Percentiles rank a stretch among this genome's conserved stretches.
These are phyloP conservation scores for Fusarium floridanum DNA, from an alignment of 2,329 filamentous ascomycete species.

Conservation along the genomic window DNA sequence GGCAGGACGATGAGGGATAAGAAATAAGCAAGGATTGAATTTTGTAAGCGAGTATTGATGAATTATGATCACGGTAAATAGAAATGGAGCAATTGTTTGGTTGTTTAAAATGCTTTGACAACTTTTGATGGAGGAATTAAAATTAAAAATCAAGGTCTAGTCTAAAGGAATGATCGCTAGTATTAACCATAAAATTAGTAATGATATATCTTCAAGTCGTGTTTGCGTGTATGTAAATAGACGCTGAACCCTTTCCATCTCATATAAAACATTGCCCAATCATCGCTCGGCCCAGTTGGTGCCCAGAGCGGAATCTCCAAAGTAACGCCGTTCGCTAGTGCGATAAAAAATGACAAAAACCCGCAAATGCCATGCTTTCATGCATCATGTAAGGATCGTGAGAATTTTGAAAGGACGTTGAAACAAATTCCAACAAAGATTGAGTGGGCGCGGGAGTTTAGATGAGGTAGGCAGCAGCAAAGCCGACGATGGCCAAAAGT, in stretches of 20 bases:
- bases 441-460: conserved; percentile 45
- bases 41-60: not conserved
- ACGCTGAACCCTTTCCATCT: conserved; percentile 25
- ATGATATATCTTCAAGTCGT: conserved; percentile 32
- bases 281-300: conserved; percentile 33
- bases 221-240: conserved; percentile 21
- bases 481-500: conserved; percentile 54
- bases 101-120: conserved; percentile 17
- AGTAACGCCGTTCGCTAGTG: conserved; percentile 39
- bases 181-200: conserved; percentile 40
- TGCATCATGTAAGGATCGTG: conserved; percentile 44
- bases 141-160: conserved; percentile 39
- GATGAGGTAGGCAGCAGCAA: conserved; percentile 57
- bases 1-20: conserved; percentile 1
- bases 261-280: conserved; percentile 25
- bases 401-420: conserved; percentile 22
- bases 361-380: conserved; percentile 38
- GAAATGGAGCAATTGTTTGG: not conserved
- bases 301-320: conserved; percentile 29
- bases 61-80: conserved; percentile 4
- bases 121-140: conserved; percentile 17
- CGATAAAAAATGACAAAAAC: conserved; percentile 30
- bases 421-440: not conserved
- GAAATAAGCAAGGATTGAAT: not conserved
- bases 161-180: conserved; percentile 44